Conservation (phyloP, 2,329 filamentous ascomycete species). For the Trichocomaceae sp. region DNA sequence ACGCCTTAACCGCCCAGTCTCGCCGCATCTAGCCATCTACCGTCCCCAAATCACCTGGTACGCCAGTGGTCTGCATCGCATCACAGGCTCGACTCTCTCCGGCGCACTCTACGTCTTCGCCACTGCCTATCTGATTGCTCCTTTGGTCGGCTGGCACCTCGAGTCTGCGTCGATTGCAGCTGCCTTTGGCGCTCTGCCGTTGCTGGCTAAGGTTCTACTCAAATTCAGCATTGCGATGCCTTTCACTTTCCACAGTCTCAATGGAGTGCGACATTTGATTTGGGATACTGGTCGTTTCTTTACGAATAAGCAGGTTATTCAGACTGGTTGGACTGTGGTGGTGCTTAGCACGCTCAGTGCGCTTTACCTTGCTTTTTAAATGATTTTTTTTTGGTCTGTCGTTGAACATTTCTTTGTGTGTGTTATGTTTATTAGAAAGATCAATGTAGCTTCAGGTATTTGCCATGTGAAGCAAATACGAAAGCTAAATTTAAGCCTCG, state of each 20-base stretch:
- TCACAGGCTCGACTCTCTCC: slow-evolving; percentile 70
- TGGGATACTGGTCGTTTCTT: slow-evolving; percentile 62
- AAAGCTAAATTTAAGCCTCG: neutral
- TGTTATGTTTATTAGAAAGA: slow-evolving; percentile 4
- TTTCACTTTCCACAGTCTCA: slow-evolving; percentile 62
- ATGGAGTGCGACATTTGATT: slow-evolving; percentile 64
- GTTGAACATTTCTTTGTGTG: slow-evolving; percentile 21
- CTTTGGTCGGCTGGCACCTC: slow-evolving; percentile 65
- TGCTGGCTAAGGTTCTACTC: slow-evolving; percentile 51
- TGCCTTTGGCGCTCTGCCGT: slow-evolving; percentile 56
- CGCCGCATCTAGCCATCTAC: slow-evolving; percentile 84
- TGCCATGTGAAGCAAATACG: neutral
- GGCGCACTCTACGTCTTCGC: slow-evolving; percentile 74
- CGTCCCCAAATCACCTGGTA: slow-evolving; percentile 80
- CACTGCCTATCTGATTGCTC: slow-evolving; percentile 71
- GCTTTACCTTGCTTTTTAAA: slow-evolving; percentile 40
- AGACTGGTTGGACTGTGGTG: slow-evolving; percentile 58
- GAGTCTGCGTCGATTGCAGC: slow-evolving; percentile 59
- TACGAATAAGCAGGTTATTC: slow-evolving; percentile 58
- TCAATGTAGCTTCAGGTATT: neutral
- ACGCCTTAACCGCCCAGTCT: slow-evolving; percentile 71
- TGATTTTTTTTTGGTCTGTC: slow-evolving; percentile 27
- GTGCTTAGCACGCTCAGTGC: slow-evolving; percentile 49
- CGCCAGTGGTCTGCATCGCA: slow-evolving; percentile 67
- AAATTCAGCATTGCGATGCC: slow-evolving; percentile 57